Conservation (phyloP, 2,329 filamentous ascomycete genomes). For the Hymenotorrendiella dingleyae region DNA sequence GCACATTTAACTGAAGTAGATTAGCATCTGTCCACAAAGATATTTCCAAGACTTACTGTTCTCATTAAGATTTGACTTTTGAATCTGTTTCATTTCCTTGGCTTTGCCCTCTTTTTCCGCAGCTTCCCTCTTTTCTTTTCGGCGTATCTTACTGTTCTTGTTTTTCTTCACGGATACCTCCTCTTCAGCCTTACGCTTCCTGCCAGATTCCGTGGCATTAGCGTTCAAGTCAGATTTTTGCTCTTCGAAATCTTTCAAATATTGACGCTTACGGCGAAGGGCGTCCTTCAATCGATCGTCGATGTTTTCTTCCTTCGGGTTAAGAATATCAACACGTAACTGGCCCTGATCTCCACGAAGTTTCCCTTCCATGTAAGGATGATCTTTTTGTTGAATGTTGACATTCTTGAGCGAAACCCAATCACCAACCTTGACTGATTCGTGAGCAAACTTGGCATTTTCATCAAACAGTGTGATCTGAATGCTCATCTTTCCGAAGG, state of each 20-base stretch:
- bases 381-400: conserved; percentile 52
- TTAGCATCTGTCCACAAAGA: background rate
- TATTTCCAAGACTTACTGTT: conserved; percentile 30
- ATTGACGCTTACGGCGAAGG: conserved; percentile 57
- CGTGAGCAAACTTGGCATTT: conserved; percentile 54
- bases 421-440: conserved; percentile 49
- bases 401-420: conserved; percentile 68
- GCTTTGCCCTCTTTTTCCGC: conserved; percentile 26
- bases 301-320: conserved; percentile 37
- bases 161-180: conserved; percentile 7
- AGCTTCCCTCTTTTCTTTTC: conserved; percentile 27
- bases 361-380: conserved; percentile 60
- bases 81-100: conserved; percentile 27
- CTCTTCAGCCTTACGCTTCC: conserved; percentile 21
- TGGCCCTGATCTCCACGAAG: conserved; percentile 58
- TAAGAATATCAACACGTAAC: conserved; percentile 52
- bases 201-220: conserved; percentile 32
- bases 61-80: conserved; percentile 26
- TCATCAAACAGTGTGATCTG: conserved; percentile 65
- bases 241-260: conserved; percentile 39
- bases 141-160: conserved; percentile 23
- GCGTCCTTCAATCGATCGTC: conserved; percentile 50
- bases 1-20: conserved; percentile 39
- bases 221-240: conserved; percentile 34
- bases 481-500: conserved; percentile 65